Evolutionary conservation across 2,329 filamentous ascomycete species (phyloP).

Genomic region (Monilinia polystroma): DNA sequence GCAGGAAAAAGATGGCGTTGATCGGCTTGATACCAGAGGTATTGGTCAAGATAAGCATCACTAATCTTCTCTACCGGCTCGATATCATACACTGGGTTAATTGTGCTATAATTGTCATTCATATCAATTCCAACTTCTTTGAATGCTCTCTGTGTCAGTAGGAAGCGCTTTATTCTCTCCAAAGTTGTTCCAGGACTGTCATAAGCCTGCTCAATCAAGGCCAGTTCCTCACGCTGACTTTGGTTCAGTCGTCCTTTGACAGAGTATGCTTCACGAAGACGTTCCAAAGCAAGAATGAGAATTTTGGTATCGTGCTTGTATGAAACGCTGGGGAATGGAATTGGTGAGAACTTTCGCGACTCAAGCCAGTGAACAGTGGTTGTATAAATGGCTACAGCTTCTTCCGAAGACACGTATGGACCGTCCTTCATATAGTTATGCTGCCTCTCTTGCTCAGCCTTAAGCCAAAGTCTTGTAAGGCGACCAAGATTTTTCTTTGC

Average conservation of each 20-base stretch:
- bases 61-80: slow-evolving; percentile 99
- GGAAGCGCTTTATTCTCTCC: slow-evolving; percentile 94
- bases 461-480: slow-evolving; percentile 92
- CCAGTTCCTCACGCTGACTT: slow-evolving; percentile 94
- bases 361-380: slow-evolving; percentile 99
- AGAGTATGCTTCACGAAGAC: slow-evolving; percentile 91
- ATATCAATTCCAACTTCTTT: slow-evolving; percentile 99
- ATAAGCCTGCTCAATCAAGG: slow-evolving; percentile 96
- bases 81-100: slow-evolving; percentile 98
- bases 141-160: slow-evolving; percentile 95
- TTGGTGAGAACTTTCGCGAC: slow-evolving; percentile 96
- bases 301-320: slow-evolving; percentile 99
- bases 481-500: slow-evolving; percentile 98
- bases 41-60: slow-evolving; percentile 96
- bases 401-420: slow-evolving; percentile 96
- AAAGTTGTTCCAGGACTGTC: slow-evolving; percentile 95
- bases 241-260: slow-evolving; percentile 97
- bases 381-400: slow-evolving; percentile 97
- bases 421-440: slow-evolving; percentile 99
- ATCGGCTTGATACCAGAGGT: slow-evolving; percentile 98
- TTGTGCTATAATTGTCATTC: slow-evolving; percentile 99
- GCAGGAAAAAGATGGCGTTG: slow-evolving; percentile 95
- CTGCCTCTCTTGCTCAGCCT: slow-evolving; percentile 96
- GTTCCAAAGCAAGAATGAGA: slow-evolving; percentile 88
- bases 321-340: slow-evolving; percentile 96